A percentile compares a stretch with the other conserved stretches of the same genome.
phyloP scores from a whole-genome alignment of 2,329 filamentous ascomycete genomes.

The Aspergillus proliferans region DNA sequence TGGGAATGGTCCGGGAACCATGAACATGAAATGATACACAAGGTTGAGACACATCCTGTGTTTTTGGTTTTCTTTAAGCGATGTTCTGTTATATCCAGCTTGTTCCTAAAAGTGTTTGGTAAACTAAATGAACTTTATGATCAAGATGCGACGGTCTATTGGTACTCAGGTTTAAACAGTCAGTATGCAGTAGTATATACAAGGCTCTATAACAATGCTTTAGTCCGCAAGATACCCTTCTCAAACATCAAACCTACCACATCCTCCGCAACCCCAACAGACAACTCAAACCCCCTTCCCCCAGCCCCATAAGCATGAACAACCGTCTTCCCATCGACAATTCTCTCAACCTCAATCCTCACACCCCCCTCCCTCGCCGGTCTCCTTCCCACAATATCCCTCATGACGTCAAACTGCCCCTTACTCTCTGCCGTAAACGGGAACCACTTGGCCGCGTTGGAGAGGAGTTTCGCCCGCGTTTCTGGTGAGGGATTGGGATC shows the following conservation, averaged over 20 bases:
- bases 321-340: constrained; percentile 20
- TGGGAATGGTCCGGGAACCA: constrained; percentile 5
- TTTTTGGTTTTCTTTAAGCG: constrained; percentile 12
- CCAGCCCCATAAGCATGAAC: constrained; percentile 57
- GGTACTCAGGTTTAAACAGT: background rate
- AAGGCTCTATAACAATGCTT: constrained; percentile 16
- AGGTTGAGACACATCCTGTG: constrained; percentile 21
- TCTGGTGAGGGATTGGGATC: constrained; percentile 43
- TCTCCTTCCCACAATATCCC: constrained; percentile 42
- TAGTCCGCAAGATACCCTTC: constrained; percentile 15
- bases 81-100: constrained; percentile 9
- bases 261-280: constrained; percentile 53
- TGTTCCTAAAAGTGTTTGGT: constrained; percentile 26
- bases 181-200: background rate
- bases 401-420: constrained; percentile 37
- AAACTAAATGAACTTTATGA: constrained; percentile 21
- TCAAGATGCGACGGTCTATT: background rate
- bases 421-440: constrained; percentile 32
- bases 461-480: constrained; percentile 45
- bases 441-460: constrained; percentile 35
- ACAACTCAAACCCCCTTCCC: constrained; percentile 57
- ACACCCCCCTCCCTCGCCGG: constrained; percentile 43
- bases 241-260: constrained; percentile 38
- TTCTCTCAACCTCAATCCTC: constrained; percentile 48
- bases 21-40: constrained; percentile 13